Evolutionary conservation across 306 rosid genomes (phyloP).

Genomic region (Ormosia emarginata): DNA sequence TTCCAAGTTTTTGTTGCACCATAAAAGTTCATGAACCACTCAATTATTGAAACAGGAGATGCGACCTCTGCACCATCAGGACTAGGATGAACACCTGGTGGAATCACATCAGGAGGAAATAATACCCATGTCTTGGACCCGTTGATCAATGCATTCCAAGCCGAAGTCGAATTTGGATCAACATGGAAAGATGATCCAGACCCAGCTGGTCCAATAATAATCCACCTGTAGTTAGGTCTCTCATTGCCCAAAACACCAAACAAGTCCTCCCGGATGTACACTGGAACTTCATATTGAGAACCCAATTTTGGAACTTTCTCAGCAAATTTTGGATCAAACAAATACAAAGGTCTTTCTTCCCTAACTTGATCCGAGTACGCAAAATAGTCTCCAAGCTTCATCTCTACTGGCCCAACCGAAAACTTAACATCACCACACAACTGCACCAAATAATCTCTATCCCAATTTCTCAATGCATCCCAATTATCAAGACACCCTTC

Average conservation of each 20-base stretch:
- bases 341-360: slow-evolving; percentile 87
- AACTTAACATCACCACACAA: slow-evolving; percentile 67
- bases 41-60: slow-evolving; percentile 87
- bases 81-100: slow-evolving; percentile 95
- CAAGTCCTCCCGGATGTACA: slow-evolving; percentile 77
- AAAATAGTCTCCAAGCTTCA: slow-evolving; percentile 78
- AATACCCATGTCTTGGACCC: slow-evolving; percentile 95
- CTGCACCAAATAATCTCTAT: slow-evolving; percentile 66
- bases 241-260: slow-evolving; percentile 71
- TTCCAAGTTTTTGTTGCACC: slow-evolving; percentile 68
- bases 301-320: slow-evolving; percentile 80
- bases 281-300: slow-evolving; percentile 65
- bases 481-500: slow-evolving; percentile 90
- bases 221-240: slow-evolving; percentile 88
- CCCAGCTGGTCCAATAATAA: slow-evolving; percentile 85
- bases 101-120: slow-evolving; percentile 87
- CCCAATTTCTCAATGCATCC: slow-evolving; percentile 80
- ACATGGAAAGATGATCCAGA: slow-evolving; percentile 93
- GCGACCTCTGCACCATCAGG: slow-evolving; percentile 95
- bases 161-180: slow-evolving; percentile 94
- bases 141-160: slow-evolving; percentile 93
- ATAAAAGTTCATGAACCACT: slow-evolving; percentile 98
- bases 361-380: slow-evolving; percentile 64
- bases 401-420: slow-evolving; percentile 77
- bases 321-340: slow-evolving; percentile 84